Conservation (phyloP, 2,329 filamentous ascomycete genomes). For the Penicillium thymicola region DNA sequence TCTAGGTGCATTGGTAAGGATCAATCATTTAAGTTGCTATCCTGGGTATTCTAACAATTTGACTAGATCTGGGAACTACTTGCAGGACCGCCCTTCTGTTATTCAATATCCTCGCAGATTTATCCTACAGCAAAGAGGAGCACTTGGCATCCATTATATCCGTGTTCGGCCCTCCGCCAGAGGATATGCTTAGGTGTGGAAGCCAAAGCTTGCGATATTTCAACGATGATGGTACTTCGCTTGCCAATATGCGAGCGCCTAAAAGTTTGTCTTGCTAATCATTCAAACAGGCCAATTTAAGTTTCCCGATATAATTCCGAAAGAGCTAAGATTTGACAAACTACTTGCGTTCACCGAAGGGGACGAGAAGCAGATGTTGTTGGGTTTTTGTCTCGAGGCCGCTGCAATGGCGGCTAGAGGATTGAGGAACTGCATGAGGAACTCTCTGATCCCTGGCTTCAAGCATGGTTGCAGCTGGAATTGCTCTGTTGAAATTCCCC, state of each 20-base stretch:
- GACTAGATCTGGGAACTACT: conserved; percentile 25
- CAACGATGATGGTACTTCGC: background rate
- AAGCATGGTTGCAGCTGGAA: too few species aligned
- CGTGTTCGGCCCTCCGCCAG: background rate
- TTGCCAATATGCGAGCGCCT: background rate
- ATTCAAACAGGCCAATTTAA: background rate
- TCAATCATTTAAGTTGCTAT: background rate
- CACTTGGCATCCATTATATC: background rate
- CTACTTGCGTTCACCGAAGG: background rate
- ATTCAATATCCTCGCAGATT: conserved; percentile 13
- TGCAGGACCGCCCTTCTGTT: conserved; percentile 1
- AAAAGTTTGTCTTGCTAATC: background rate
- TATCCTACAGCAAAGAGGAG: background rate
- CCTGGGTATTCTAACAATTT: conserved; percentile 3
- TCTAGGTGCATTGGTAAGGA: conserved; percentile 28
- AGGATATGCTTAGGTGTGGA: background rate
- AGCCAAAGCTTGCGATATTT: background rate
- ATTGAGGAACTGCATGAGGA: too few species aligned
- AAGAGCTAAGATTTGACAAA: background rate
- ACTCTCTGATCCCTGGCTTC: too few species aligned
- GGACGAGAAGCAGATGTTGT: background rate
- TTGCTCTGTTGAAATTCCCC: too few species aligned
- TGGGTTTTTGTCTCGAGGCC: background rate
- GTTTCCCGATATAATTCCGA: background rate
- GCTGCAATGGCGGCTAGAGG: too few species aligned